These are phyloP conservation scores for Podospora tetraspora DNA, from an alignment of 495 filamentous ascomycete species.

Conservation along the genomic window DNA sequence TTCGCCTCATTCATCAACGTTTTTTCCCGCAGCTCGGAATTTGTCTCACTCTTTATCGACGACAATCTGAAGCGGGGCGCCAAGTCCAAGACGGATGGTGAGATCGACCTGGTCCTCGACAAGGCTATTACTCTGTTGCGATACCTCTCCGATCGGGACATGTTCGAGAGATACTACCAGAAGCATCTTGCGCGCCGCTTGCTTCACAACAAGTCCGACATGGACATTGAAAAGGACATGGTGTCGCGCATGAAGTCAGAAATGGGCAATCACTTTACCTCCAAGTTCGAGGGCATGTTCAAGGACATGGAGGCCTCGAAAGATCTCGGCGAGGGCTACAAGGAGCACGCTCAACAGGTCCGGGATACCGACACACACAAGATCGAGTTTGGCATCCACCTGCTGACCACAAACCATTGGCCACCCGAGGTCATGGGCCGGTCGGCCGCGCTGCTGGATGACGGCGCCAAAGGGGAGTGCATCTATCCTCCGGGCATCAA, in stretches of 20 bases:
- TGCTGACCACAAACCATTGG: slow-evolving; percentile 93
- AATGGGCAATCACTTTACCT: slow-evolving; percentile 88
- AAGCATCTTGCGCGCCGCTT: slow-evolving; percentile 87
- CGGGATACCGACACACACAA: slow-evolving; percentile 62
- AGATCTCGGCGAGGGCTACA: slow-evolving; percentile 74
- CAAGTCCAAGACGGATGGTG: slow-evolving; percentile 83
- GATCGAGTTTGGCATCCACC: slow-evolving; percentile 73
- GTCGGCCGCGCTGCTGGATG: slow-evolving; percentile 27
- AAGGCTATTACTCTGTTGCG: slow-evolving; percentile 83
- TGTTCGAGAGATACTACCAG: slow-evolving; percentile 97
- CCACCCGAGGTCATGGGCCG: slow-evolving; percentile 76
- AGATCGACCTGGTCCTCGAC: slow-evolving; percentile 82
- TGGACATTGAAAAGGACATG: slow-evolving; percentile 88
- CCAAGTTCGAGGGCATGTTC: slow-evolving; percentile 95
- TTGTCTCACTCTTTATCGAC: slow-evolving; percentile 93
- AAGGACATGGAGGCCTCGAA: slow-evolving; percentile 90
- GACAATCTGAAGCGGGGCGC: slow-evolving; percentile 92
- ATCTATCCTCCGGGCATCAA: slow-evolving; percentile 74
- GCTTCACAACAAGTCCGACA: slow-evolving; percentile 78
- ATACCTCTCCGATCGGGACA: slow-evolving; percentile 85
- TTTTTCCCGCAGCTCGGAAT: slow-evolving; percentile 78
- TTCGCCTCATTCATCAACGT: slow-evolving; percentile 88
- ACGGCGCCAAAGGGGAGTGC: slow-evolving; percentile 51
- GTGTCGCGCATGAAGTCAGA: slow-evolving; percentile 94
- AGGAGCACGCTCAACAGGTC: slow-evolving; percentile 56